These are phyloP conservation scores for Crucibulum laeve DNA, from an alignment of 768 basidiomycete genomes.

Conservation along the genomic window DNA sequence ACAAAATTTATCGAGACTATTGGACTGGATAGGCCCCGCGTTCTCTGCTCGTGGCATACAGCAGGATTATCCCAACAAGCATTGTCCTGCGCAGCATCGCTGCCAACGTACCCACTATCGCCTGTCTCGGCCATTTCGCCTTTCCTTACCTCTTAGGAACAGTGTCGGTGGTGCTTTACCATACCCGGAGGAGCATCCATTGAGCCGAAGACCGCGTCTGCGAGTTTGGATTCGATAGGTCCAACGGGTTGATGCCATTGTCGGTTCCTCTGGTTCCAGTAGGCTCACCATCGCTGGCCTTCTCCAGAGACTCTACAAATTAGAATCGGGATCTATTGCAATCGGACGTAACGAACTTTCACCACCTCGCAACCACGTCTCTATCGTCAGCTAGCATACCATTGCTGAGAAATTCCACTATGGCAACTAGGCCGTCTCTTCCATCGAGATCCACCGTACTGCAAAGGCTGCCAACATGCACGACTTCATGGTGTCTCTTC, in stretches of 20 bases:
- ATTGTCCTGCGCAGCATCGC: no score
- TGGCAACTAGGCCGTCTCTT: conserved; percentile 46
- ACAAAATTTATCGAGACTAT: no score
- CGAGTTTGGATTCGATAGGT: no score
- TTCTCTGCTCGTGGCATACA: no score
- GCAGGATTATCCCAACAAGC: no score
- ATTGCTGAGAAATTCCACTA: conserved; percentile 90
- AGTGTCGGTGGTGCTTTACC: no score
- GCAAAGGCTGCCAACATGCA: conserved; percentile 80
- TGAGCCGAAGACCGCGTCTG: no score
- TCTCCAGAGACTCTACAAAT: conserved; percentile 88
- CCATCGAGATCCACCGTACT: conserved; percentile 60
- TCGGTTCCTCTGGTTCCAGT: conserved; percentile 91
- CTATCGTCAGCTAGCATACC: conserved; percentile 82
- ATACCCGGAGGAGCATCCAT: conserved; percentile 22
- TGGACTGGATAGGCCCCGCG: no score
- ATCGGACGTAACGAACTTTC: conserved; percentile 55
- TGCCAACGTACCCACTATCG: no score
- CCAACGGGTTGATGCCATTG: no score
- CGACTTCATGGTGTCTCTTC: conserved; percentile 87
- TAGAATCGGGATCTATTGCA: conserved; percentile 55
- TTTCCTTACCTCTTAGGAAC: no score
- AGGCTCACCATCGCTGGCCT: conserved; percentile 89
- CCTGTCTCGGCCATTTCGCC: no score
- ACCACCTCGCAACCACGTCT: conserved; percentile 80